Conservation (phyloP, 106 monocot genomes). For the Dactylorhiza incarnata region DNA sequence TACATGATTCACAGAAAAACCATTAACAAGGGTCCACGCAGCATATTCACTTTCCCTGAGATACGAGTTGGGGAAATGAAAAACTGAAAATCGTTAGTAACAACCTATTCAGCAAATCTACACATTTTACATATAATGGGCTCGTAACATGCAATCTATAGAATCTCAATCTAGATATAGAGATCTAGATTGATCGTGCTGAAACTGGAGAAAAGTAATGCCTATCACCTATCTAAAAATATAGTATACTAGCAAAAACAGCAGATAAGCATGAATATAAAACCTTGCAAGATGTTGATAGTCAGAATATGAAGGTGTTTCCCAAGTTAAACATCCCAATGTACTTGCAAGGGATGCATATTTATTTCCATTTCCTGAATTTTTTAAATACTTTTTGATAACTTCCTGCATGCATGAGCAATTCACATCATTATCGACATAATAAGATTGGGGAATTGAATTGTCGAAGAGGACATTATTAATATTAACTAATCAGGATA, state of each 20-base stretch:
- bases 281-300: constrained; percentile 74
- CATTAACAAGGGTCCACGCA: constrained; percentile 99
- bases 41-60: constrained; percentile 98
- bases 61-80: not conserved
- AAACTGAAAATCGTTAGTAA: not conserved
- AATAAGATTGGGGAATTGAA: not conserved
- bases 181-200: no score
- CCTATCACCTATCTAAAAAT: not conserved
- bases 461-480: not conserved
- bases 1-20: constrained; percentile 92
- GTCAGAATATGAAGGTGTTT: constrained; percentile 73
- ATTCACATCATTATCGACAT: not conserved
- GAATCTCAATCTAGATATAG: no score
- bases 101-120: not conserved
- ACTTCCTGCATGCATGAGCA: constrained; percentile 48
- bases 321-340: constrained; percentile 87
- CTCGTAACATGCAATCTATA: no score
- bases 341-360: constrained; percentile 88
- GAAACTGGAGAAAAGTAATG: not conserved
- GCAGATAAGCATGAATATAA: not conserved
- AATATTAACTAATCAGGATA: not conserved
- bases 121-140: not conserved
- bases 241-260: not conserved
- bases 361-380: constrained; percentile 56
- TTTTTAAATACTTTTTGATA: constrained; percentile 71